Percentiles rank a stretch among this genome's conserved stretches.
phyloP scores from a whole-genome alignment of 176 grass and related monocot genomes.

The Phoenix dactylifera region DNA sequence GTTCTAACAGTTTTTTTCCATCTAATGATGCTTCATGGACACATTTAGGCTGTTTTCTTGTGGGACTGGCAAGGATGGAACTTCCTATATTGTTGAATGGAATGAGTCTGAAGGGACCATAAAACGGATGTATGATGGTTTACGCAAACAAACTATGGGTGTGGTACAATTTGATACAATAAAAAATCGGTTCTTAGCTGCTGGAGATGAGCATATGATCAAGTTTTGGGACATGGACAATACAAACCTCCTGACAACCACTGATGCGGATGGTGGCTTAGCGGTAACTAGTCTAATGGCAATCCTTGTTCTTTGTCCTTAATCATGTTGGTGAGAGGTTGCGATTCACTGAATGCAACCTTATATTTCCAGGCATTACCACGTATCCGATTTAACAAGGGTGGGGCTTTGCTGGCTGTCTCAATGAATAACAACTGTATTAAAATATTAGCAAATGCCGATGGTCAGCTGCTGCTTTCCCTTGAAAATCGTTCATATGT shows the following conservation, averaged over 20 bases:
- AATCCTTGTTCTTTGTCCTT: no score
- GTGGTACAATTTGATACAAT: slow-evolving; percentile 29
- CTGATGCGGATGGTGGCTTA: slow-evolving; percentile 22
- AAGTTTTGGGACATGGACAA: slow-evolving; percentile 38
- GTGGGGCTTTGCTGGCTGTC: slow-evolving; percentile 25
- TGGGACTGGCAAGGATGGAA: slow-evolving; percentile 26
- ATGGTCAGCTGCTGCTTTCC: slow-evolving; percentile 9
- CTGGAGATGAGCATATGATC: slow-evolving; percentile 20
- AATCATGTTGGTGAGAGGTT: no score
- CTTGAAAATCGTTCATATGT: slow-evolving; percentile 6
- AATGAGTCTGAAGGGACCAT: slow-evolving; percentile 20
- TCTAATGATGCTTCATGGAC: no score
- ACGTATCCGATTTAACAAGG: slow-evolving; percentile 27
- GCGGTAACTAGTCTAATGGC: slow-evolving; percentile 2
- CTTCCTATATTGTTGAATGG: slow-evolving; percentile 23
- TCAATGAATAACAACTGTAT: slow-evolving; percentile 15
- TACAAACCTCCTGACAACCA: slow-evolving; percentile 1
- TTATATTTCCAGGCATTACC: slow-evolving; percentile 15
- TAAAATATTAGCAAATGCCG: slow-evolving; percentile 31
- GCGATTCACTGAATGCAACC: no score
- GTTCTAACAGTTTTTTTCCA: no score
- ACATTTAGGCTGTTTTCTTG: slow-evolving; percentile 32
- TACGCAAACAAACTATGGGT: slow-evolving; percentile 10
- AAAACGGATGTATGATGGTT: slow-evolving; percentile 17
- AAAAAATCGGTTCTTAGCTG: slow-evolving; percentile 12